Conservation (phyloP, 345 rosid species). For the Eucalyptus sideroxylon region DNA sequence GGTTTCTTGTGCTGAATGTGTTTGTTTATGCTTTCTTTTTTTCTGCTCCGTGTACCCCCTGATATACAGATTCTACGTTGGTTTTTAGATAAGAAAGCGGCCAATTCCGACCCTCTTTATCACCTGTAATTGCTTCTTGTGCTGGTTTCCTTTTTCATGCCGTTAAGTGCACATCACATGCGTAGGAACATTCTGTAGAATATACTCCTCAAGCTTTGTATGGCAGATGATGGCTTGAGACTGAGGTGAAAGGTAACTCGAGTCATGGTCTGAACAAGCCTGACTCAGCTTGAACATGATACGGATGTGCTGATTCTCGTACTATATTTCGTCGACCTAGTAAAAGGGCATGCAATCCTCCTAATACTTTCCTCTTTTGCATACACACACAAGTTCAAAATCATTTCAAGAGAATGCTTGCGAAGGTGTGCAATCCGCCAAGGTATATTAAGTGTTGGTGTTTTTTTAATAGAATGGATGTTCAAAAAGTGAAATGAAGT, state of each 20-base stretch:
- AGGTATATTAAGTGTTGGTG: background rate
- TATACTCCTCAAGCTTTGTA: background rate
- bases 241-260: background rate
- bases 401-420: background rate
- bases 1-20: constrained; percentile 33
- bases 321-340: background rate
- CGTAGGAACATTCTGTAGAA: constrained; percentile 37
- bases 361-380: background rate
- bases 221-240: background rate
- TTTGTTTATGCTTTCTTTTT: constrained; percentile 21
- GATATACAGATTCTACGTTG: background rate
- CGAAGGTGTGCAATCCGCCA: background rate
- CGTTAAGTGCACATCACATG: constrained; percentile 16
- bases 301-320: background rate
- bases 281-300: background rate
- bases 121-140: background rate
- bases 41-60: constrained; percentile 5
- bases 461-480: background rate
- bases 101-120: background rate
- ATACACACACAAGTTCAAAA: background rate
- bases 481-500: background rate
- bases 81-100: background rate
- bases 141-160: constrained; percentile 6
- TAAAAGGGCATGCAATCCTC: background rate
- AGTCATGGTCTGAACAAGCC: background rate